Evolutionary conservation across 176 grass and related monocot genomes (phyloP), one percentile per base, ranked within the genome.

Genomic region (Areca catechu): DNA sequence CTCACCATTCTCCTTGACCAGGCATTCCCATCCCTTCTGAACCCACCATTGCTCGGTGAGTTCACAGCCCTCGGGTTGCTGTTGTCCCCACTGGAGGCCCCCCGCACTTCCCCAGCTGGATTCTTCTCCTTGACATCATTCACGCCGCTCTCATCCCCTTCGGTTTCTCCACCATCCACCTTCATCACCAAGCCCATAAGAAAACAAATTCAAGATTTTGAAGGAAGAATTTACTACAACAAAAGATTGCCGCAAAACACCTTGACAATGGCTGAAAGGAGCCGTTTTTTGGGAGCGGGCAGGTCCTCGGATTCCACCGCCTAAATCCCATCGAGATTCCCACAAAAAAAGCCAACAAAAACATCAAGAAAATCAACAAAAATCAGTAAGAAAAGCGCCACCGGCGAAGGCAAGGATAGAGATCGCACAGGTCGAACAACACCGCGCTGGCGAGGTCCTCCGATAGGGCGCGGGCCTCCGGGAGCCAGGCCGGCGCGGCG

Each of bases 261-360:
- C 69, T 84, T 97, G 19, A 97, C 86, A 18, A 97, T 72, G 4
- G 92, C 81, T 0, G 92, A 97, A 15, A 84, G 80, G 3, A 97
- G 72, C 48, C 92, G 76, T 49, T 83, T 76, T 61, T 96, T 96
- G 16, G 68, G 83, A 15, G 66, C 68, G 6, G 92, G 77, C 58
- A 91, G 83, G 1, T 97, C 80, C 66, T 28, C 80, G 0, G 51
- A 54, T 50, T 97, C 92, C 37, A 53, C 47, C 3, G 75, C 61
- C 92, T 90, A 50, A 71, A 89, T 51, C 16, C 43, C 7, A 60
- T 16, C 22, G 10, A 20, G 14, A 12, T 14, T 64, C 22, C 24
- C 68, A 5, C 10, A 0, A 4, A 18, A 43, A 20, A 7, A 50
- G 61, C 6, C 34, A 2, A 43, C 14, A 43, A 43, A 12, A 14